These are phyloP conservation scores for Kwoniella sp. DNA, from an alignment of 768 basidiomycete species.

Conservation along the genomic window DNA sequence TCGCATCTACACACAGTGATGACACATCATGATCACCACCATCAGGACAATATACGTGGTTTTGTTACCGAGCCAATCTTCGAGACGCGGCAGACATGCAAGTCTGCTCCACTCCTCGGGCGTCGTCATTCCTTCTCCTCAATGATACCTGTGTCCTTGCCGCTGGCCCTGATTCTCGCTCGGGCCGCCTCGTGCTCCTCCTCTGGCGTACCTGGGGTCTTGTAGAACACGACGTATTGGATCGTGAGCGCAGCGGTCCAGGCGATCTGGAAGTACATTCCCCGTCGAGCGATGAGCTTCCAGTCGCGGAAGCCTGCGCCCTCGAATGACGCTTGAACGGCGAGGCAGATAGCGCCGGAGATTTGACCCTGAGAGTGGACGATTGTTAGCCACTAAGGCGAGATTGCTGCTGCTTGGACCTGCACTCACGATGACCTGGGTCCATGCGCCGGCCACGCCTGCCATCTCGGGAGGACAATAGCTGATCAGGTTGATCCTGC, in stretches of 20 bases:
- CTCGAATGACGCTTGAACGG: conserved; percentile 45
- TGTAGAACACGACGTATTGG: conserved; percentile 35
- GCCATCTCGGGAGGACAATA: conserved; percentile 43
- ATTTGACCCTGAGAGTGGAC: conserved; percentile 17
- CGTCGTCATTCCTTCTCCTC: too few species aligned
- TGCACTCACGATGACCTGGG: conserved; percentile 28
- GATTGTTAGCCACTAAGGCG: not conserved
- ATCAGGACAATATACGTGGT: too few species aligned
- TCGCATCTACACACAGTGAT: too few species aligned
- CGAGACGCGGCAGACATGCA: too few species aligned
- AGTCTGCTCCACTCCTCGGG: too few species aligned
- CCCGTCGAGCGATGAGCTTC: conserved; percentile 27
- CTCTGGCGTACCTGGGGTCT: conserved; percentile 29
- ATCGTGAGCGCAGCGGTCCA: conserved; percentile 26
- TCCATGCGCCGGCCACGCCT: conserved; percentile 40
- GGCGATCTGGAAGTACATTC: conserved; percentile 38
- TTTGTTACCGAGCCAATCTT: too few species aligned
- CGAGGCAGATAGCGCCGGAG: conserved; percentile 39
- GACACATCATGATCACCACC: too few species aligned
- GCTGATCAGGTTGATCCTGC: conserved; percentile 32
- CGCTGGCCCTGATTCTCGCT: conserved; percentile 29
- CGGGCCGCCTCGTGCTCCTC: conserved; percentile 36
- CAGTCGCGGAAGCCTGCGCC: conserved; percentile 30
- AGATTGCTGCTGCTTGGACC: not conserved
- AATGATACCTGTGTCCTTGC: conserved; percentile 26